A percentile compares a stretch with the other conserved stretches of the same genome.
Evolutionary conservation across 371 early-diverging fungal genomes (phyloP).

Genomic region (Mucor circinelloides): DNA sequence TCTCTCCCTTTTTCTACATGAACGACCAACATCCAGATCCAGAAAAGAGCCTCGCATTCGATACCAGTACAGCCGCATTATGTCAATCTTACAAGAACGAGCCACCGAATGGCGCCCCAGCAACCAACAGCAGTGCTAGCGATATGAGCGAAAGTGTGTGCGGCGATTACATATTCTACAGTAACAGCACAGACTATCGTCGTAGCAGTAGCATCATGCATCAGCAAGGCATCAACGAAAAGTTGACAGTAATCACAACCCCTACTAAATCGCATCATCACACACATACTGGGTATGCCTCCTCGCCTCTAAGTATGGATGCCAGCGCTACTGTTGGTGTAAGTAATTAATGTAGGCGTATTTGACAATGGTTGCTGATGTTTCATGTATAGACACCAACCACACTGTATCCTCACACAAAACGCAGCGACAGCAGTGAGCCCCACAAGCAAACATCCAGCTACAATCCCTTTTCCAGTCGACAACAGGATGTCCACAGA

Average conservation of each 20-base stretch:
- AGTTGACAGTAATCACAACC: neutral
- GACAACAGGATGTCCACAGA: neutral
- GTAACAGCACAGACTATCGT: neutral
- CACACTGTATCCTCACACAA: neutral
- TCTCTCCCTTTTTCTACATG: conserved; percentile 1
- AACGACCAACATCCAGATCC: neutral
- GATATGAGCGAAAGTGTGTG: conserved; percentile 1
- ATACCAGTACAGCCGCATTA: neutral
- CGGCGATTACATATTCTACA: neutral
- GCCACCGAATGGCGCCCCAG: neutral
- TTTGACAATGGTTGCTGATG: neutral
- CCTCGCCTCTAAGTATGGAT: neutral
- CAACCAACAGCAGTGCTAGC: neutral
- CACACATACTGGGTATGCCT: neutral
- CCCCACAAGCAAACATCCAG: neutral
- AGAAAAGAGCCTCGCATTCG: neutral
- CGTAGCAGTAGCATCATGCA: neutral
- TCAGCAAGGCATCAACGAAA: neutral
- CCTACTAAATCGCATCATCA: neutral
- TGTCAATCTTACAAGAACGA: neutral
- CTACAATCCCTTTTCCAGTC: neutral
- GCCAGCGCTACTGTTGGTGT: neutral
- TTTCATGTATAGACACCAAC: neutral
- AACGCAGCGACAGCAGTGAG: neutral
- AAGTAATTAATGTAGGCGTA: neutral